These are phyloP conservation scores for Purshia tridentata DNA, from an alignment of 306 rosid species.

Conservation along the genomic window DNA sequence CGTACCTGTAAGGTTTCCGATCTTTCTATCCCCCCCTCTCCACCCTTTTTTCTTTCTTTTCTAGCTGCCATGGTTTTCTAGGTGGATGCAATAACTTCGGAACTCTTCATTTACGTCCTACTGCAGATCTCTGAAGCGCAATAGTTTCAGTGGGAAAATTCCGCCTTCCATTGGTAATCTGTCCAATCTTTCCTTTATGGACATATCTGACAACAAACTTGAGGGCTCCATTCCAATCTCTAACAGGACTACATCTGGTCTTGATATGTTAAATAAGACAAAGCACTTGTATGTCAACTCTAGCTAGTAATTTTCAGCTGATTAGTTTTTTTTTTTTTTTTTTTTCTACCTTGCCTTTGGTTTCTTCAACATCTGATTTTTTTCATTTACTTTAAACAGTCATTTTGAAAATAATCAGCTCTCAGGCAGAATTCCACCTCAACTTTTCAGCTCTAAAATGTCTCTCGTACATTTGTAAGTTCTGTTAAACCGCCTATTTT, in stretches of 20 bases:
- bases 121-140: constrained; percentile 41
- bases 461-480: constrained; percentile 61
- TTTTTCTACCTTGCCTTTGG: background rate
- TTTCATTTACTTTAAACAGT: constrained; percentile 38
- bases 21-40: background rate
- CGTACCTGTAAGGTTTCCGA: constrained; percentile 50
- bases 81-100: background rate
- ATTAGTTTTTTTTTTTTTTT: background rate
- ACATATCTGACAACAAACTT: constrained; percentile 41
- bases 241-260: constrained; percentile 19
- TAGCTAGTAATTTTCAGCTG: background rate
- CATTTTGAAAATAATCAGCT: constrained; percentile 61
- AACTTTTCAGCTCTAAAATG: constrained; percentile 59
- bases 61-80: background rate
- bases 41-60: background rate
- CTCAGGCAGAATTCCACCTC: constrained; percentile 47
- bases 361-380: background rate
- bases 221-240: constrained; percentile 41
- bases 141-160: constrained; percentile 31
- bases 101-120: background rate
- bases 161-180: constrained; percentile 43
- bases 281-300: constrained; percentile 43
- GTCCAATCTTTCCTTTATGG: constrained; percentile 41
- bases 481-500: background rate
- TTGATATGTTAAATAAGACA: constrained; percentile 28